phyloP scores from a whole-genome alignment of 441 rosid genomes.

The Manihot esculenta region DNA sequence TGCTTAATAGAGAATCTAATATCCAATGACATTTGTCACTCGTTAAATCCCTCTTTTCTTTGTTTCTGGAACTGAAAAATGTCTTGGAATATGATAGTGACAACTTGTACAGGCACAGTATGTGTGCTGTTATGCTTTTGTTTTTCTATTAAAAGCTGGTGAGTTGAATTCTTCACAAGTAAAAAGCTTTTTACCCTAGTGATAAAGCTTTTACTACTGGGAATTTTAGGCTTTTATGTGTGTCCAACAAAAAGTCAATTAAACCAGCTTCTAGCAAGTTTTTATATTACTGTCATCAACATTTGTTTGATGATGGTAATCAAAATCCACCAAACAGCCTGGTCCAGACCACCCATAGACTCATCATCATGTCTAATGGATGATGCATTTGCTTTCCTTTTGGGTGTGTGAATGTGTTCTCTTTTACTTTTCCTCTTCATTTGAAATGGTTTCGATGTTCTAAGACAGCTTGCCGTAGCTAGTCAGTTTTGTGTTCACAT shows the following conservation, averaged over 20 bases:
- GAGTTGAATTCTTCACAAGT: neutral
- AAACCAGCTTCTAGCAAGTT: no score
- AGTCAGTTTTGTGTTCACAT: no score
- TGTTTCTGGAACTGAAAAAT: neutral
- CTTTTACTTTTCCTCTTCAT: no score
- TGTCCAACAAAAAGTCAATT: neutral
- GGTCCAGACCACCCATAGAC: no score
- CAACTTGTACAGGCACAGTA: conserved; percentile 5
- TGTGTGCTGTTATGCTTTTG: neutral
- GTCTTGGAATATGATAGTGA: neutral
- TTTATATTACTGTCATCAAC: no score
- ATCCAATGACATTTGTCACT: neutral
- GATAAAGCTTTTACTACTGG: neutral
- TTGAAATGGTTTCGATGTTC: no score
- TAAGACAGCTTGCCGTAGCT: no score
- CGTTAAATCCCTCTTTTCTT: neutral
- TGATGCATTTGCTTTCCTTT: no score
- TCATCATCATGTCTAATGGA: no score
- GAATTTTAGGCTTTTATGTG: neutral
- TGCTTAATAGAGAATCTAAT: conserved; percentile 1
- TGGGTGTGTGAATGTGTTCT: no score
- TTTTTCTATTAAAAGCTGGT: neutral
- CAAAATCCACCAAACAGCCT: no score
- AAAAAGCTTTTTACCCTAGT: neutral
- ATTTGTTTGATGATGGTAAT: no score